Base-by-base conservation (phyloP, 202 grass and related monocot species). In the Sporobolus alterniflorus region DNA sequence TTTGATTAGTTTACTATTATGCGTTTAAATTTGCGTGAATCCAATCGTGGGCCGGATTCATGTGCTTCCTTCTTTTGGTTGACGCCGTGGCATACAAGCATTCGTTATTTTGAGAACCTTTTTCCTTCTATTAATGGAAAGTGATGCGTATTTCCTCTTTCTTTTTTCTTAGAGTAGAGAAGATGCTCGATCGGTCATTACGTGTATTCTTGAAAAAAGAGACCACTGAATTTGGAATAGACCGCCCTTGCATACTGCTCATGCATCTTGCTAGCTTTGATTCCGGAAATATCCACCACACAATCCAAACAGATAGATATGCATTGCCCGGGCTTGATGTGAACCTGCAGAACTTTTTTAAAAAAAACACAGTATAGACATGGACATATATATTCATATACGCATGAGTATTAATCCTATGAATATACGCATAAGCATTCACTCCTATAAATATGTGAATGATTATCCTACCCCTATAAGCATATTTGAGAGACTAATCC, bases 241-340 rank as follows among this genome's bases (percentile, higher is more conserved):
- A 42, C 18, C 54, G 41, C n/a, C n/a, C 36, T 6, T 39, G 36
- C 36, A 8, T 39, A 8, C 36, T 39, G 36, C 36, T 39, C 41
- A 49, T 69, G 34, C 67, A 55, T 76, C 78, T 31, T 4, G 41
- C 40, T 39, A 15, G 18, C 76, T 84, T 84, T 84, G 86, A 79
- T 69, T 83, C 59, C 55, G 40, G 49, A 55, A 48, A 69, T 84
- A 51, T 4, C 32, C 62, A 74, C 61, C 75, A 69, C 76, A 54
- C 68, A 31, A 69, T 55, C 57, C 9, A 29, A 72, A 49, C 40
- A 16, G 66, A 61, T 61, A 61, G 25, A 61, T 24, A 61, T 30
- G 57, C 57, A 69, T 65, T 62, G 62, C 29, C 39, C 24, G 2
- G 76, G 57, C 47, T 25, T 52, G 63, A 79, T 68, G 73, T 49